phyloP scores from a whole-genome alignment of 2,329 filamentous ascomycete genomes.

The Pseudogymnoascus sp. region DNA sequence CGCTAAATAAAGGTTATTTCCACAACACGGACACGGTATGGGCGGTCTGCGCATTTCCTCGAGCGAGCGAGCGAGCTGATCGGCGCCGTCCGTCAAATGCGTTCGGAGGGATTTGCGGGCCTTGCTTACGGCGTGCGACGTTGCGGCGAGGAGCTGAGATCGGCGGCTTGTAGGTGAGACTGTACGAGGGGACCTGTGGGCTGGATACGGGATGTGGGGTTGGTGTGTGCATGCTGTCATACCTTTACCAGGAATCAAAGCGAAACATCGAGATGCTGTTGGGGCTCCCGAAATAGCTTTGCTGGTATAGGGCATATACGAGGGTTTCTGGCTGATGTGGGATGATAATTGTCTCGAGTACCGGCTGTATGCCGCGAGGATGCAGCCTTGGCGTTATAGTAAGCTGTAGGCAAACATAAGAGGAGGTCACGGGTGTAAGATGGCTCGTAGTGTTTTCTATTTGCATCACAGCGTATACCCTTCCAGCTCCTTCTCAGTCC shows the following conservation, averaged over 20 bases:
- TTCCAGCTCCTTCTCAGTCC: slow-evolving; percentile 28
- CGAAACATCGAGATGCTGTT: not conserved
- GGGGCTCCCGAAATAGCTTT: not conserved
- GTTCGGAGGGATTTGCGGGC: not conserved
- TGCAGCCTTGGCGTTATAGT: not conserved
- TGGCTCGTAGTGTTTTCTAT: not conserved
- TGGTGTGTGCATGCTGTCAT: not conserved
- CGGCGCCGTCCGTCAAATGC: not conserved
- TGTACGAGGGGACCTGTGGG: not conserved
- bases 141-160: not conserved
- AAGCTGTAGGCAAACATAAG: not conserved
- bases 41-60: not conserved
- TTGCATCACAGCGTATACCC: slow-evolving; percentile 8
- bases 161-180: not conserved
- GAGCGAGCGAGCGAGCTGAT: not conserved
- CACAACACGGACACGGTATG: not conserved
- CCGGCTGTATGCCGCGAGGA: not conserved
- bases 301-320: not conserved
- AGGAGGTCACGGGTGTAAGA: not conserved
- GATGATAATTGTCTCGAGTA: not conserved
- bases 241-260: not conserved
- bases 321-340: not conserved
- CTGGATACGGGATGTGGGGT: not conserved
- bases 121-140: slow-evolving; percentile 2
- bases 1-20: slow-evolving; percentile 6